A percentile compares a stretch with the other conserved stretches of the same genome.
Conservation (phyloP, 441 rosid genomes). For the Monsonia emarginata region DNA sequence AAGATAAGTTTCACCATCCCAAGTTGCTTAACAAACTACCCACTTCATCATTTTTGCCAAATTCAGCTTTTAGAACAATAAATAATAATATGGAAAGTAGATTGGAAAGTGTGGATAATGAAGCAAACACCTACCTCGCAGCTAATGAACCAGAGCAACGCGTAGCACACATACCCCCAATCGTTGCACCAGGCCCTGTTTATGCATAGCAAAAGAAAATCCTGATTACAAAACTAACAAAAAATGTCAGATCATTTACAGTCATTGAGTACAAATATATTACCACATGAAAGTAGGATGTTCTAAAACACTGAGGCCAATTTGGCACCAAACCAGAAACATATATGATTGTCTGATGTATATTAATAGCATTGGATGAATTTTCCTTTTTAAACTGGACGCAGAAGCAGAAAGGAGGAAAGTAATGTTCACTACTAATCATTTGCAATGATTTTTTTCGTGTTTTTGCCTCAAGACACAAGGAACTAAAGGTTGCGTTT, state of each 20-base stretch:
- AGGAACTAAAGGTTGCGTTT: too few relatives aligned
- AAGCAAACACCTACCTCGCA: conserved; percentile 51
- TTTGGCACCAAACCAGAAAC: too few relatives aligned
- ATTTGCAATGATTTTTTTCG: too few relatives aligned
- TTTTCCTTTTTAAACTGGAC: too few relatives aligned
- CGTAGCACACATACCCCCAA: conserved; percentile 96
- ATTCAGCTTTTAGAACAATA: not conserved
- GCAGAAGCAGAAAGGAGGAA: too few relatives aligned
- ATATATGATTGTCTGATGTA: too few relatives aligned
- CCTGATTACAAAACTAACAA: not conserved
- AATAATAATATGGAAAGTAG: conserved; percentile 1
- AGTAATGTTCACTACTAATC: too few relatives aligned
- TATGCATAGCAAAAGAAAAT: conserved; percentile 10
- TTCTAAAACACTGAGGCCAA: too few relatives aligned
- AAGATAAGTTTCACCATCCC: too few relatives aligned
- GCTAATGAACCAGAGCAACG: conserved; percentile 96
- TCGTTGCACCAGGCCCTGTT: conserved; percentile 88
- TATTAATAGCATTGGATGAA: too few relatives aligned
- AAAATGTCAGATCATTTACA: conserved; percentile 6
- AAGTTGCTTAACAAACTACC: not conserved
- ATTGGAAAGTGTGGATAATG: conserved; percentile 2
- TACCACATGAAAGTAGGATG: too few relatives aligned
- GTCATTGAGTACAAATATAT: not conserved
- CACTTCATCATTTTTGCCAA: not conserved
- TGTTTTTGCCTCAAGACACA: too few relatives aligned